phyloP scores from a whole-genome alignment of 2,329 filamentous ascomycete genomes.

The Xylariaceae sp. region DNA sequence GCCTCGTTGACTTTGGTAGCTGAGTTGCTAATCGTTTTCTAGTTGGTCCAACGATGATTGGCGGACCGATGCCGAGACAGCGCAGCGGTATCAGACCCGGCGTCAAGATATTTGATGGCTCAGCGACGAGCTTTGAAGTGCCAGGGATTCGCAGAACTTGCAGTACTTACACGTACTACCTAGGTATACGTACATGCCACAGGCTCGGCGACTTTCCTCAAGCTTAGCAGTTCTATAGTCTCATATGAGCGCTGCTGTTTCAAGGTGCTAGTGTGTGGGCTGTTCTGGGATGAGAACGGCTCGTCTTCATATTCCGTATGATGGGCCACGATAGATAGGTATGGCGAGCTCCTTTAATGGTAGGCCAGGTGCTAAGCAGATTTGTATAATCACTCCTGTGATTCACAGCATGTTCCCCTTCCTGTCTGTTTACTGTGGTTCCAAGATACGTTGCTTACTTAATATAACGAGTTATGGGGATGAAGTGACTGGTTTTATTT shows the following conservation, averaged over 20 bases:
- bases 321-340: slow-evolving; percentile 4
- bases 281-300: not conserved
- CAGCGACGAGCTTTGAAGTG: not conserved
- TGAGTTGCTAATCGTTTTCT: slow-evolving; percentile 18
- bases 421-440: not conserved
- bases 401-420: slow-evolving; percentile 2
- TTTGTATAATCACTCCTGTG: slow-evolving; percentile 15
- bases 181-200: not conserved
- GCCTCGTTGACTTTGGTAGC: not conserved
- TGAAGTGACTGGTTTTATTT: not conserved
- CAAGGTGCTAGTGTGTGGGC: slow-evolving; percentile 1
- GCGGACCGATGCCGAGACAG: slow-evolving; percentile 13
- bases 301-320: not conserved
- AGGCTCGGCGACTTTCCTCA: not conserved
- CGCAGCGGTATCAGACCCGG: slow-evolving; percentile 15
- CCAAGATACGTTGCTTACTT: not conserved
- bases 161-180: not conserved
- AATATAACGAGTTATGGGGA: slow-evolving; percentile 1
- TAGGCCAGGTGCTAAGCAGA: slow-evolving; percentile 12
- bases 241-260: slow-evolving; percentile 1
- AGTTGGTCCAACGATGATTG: slow-evolving; percentile 38
- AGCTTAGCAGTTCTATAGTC: not conserved
- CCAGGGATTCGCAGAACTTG: not conserved
- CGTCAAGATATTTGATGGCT: slow-evolving; percentile 21
- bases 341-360: not conserved